Evolutionary conservation across 2,329 filamentous ascomycete genomes (phyloP).

Genomic region (Aspergillus cejpii): DNA sequence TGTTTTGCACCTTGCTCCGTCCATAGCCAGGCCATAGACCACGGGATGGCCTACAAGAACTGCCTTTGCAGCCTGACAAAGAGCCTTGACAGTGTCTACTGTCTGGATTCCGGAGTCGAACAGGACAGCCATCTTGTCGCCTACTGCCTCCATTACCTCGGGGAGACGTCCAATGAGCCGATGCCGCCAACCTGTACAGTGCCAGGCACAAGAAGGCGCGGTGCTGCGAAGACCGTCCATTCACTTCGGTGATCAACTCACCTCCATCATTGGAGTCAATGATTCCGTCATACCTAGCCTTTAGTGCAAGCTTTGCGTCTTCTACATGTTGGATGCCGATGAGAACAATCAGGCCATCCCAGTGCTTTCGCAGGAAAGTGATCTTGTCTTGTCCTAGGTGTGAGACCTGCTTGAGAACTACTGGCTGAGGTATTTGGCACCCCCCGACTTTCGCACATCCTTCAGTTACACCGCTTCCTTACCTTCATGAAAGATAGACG

Average conservation of each 20-base stretch:
- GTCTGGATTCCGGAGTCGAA: slow-evolving; percentile 49
- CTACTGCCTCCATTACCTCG: slow-evolving; percentile 56
- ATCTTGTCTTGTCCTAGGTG: slow-evolving; percentile 57
- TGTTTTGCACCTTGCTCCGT: slow-evolving; percentile 51
- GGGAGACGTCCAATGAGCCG: slow-evolving; percentile 50
- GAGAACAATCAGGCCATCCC: slow-evolving; percentile 58
- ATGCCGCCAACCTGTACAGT: slow-evolving; percentile 40
- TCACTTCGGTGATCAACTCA: slow-evolving; percentile 9
- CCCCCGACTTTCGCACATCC: slow-evolving; percentile 56
- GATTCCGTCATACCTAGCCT: slow-evolving; percentile 46
- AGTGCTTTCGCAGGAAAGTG: slow-evolving; percentile 51
- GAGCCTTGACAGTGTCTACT: slow-evolving; percentile 48
- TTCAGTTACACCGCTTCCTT: slow-evolving; percentile 57
- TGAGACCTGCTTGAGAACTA: slow-evolving; percentile 51
- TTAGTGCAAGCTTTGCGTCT: slow-evolving; percentile 43
- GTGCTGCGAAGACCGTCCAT: background rate
- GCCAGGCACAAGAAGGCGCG: background rate
- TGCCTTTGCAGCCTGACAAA: slow-evolving; percentile 51
- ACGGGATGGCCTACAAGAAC: slow-evolving; percentile 54
- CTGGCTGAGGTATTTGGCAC: slow-evolving; percentile 61
- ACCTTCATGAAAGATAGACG: slow-evolving; percentile 63
- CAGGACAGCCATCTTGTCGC: slow-evolving; percentile 41
- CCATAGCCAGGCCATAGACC: slow-evolving; percentile 53
- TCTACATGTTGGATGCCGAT: slow-evolving; percentile 53
- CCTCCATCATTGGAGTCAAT: slow-evolving; percentile 51